phyloP scores from a whole-genome alignment of 2,329 filamentous ascomycete genomes.

The Trichoderma hamatum region DNA sequence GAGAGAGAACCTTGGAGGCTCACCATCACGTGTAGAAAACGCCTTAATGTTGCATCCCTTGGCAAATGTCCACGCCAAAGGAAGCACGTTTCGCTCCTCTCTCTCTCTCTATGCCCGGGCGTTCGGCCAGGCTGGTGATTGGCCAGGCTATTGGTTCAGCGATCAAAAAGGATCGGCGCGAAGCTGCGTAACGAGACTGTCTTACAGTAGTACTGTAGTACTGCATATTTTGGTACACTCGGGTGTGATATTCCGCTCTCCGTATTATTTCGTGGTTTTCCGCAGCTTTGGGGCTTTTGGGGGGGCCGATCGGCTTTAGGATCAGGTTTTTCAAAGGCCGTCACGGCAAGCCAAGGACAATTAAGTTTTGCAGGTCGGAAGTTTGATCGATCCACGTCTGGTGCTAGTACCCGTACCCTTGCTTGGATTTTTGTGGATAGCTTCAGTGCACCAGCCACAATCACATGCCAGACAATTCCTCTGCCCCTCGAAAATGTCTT shows the following conservation, averaged over 20 bases:
- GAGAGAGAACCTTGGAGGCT: not conserved
- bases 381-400: slow-evolving; percentile 23
- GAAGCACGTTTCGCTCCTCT: not conserved
- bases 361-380: slow-evolving; percentile 24
- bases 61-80: not conserved
- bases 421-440: slow-evolving; percentile 7
- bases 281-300: not conserved
- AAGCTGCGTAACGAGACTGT: not conserved
- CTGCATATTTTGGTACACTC: not conserved
- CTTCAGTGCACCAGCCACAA: slow-evolving; percentile 36
- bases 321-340: not conserved
- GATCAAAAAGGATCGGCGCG: slow-evolving; percentile 1
- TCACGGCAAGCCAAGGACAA: not conserved
- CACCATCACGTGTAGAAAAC: slow-evolving; percentile 14
- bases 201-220: not conserved
- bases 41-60: slow-evolving; percentile 11
- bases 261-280: not conserved
- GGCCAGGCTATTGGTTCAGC: not conserved
- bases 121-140: slow-evolving; percentile 14
- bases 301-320: not conserved
- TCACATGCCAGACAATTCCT: slow-evolving; percentile 37
- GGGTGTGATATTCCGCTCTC: not conserved
- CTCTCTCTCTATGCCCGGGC: not conserved
- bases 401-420: slow-evolving; percentile 13
- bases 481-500: not conserved